These are phyloP conservation scores for Hymenoscyphus repandus DNA, from an alignment of 2,329 filamentous ascomycete species.

Conservation along the genomic window DNA sequence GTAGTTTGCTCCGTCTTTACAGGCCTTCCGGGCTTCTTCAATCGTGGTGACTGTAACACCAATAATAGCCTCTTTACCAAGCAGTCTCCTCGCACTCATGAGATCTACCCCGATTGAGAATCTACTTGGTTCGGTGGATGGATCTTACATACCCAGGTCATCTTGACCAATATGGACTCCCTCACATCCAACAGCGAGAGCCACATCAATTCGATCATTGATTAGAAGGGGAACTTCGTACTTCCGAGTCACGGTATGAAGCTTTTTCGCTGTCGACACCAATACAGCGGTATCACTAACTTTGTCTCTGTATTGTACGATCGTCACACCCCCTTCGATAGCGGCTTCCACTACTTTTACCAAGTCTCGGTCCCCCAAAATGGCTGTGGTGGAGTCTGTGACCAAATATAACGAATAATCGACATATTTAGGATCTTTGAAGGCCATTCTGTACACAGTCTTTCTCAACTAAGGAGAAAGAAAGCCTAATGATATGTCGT, in stretches of 20 bases:
- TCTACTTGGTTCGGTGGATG: neutral
- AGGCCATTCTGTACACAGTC: too few relatives aligned
- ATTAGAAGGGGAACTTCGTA: constrained; percentile 77
- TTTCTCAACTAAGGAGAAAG: too few relatives aligned
- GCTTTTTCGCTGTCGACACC: constrained; percentile 61
- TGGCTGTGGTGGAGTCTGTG: constrained; percentile 83
- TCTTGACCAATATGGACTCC: constrained; percentile 95
- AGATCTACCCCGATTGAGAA: constrained; percentile 42
- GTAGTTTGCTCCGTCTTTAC: constrained; percentile 77
- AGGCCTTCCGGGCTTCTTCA: constrained; percentile 68
- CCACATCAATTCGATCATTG: constrained; percentile 90
- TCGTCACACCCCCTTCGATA: constrained; percentile 71
- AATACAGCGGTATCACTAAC: constrained; percentile 66
- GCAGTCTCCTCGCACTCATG: constrained; percentile 60
- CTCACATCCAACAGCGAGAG: constrained; percentile 77
- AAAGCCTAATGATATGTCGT: too few relatives aligned
- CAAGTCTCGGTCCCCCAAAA: constrained; percentile 69
- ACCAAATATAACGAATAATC: constrained; percentile 87
- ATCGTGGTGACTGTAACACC: constrained; percentile 78
- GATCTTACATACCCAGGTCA: constrained; percentile 63
- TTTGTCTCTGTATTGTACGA: constrained; percentile 92
- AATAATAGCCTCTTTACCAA: constrained; percentile 76
- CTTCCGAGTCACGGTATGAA: constrained; percentile 66
- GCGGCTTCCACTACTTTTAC: constrained; percentile 69
- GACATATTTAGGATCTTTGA: constrained; percentile 30